Conservation (phyloP, 805 yeast genomes). For the Nakazawaea holstii region DNA sequence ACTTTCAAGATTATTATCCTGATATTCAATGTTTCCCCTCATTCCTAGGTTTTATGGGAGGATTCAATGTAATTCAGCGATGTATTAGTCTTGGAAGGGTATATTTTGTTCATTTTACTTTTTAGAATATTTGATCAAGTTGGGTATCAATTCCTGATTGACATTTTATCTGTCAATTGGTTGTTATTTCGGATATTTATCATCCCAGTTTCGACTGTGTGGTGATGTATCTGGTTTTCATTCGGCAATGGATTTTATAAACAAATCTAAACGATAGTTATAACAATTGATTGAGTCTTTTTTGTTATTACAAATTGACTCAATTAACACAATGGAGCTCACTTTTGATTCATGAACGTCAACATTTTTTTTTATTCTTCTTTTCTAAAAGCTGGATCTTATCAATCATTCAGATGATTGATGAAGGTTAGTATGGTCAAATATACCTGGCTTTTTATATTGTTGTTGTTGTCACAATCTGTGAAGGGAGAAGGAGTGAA, state of each 20-base stretch:
- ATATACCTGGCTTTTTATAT: constrained; percentile 48
- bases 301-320: background rate
- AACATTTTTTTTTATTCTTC: constrained; percentile 18
- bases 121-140: no score
- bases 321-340: constrained; percentile 80
- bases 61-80: no score
- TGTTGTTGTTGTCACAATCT: no score
- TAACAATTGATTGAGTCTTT: constrained; percentile 46
- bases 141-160: no score
- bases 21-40: background rate
- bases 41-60: no score
- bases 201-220: constrained; percentile 11
- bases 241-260: constrained; percentile 57
- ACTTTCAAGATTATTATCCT: background rate
- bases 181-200: background rate
- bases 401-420: constrained; percentile 19
- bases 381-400: constrained; percentile 13
- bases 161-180: background rate
- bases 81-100: no score
- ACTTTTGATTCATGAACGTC: constrained; percentile 67
- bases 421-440: constrained; percentile 48
- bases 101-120: background rate
- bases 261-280: constrained; percentile 66
- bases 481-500: no score
- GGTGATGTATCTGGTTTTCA: constrained; percentile 10